These are phyloP conservation scores for Rhododendron williamsianum DNA, from an alignment of 148 eudicot species.

Conservation along the genomic window DNA sequence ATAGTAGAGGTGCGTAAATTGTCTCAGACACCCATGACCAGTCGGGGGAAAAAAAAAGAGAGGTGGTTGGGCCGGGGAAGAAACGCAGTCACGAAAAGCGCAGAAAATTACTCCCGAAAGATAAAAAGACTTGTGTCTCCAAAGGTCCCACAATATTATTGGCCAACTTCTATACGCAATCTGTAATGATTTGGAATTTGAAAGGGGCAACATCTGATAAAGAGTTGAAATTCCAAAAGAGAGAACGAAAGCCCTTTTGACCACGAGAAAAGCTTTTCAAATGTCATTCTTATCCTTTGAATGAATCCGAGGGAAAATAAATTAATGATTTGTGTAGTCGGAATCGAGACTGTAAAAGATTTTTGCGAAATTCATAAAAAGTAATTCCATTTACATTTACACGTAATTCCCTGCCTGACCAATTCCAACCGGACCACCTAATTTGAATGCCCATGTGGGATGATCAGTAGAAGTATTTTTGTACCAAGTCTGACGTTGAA, in stretches of 20 bases:
- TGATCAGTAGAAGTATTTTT: neutral
- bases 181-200: constrained; percentile 9
- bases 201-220: constrained; percentile 5
- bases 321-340: too few relatives aligned
- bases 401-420: neutral
- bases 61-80: neutral
- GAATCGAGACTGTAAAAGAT: too few relatives aligned
- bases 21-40: too few relatives aligned
- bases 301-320: neutral
- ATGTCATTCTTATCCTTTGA: constrained; percentile 4
- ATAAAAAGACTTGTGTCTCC: neutral
- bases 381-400: too few relatives aligned
- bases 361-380: too few relatives aligned
- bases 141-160: neutral
- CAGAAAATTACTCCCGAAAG: neutral
- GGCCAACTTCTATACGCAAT: constrained; percentile 9
- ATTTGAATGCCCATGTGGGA: neutral
- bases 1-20: too few relatives aligned
- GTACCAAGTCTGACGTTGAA: neutral
- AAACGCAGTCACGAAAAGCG: neutral
- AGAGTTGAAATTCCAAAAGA: constrained; percentile 5
- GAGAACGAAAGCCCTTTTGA: constrained; percentile 10
- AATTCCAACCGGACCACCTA: neutral
- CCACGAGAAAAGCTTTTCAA: neutral
- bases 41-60: neutral